Percentiles rank a stretch among this genome's conserved stretches.
phyloP scores from a whole-genome alignment of 106 monocot species.

The Agapanthus africanus region DNA sequence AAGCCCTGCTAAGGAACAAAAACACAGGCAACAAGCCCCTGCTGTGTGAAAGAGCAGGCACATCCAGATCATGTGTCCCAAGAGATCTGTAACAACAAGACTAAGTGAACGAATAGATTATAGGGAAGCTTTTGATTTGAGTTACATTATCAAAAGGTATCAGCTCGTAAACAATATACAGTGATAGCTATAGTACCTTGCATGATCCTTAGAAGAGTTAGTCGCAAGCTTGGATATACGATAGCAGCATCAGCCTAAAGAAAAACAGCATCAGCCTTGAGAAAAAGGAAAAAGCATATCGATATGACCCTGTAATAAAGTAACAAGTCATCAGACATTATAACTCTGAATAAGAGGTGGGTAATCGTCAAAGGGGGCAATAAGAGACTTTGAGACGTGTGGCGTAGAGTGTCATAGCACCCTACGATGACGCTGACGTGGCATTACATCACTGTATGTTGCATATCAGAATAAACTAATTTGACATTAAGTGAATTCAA shows the following conservation, averaged over 20 bases:
- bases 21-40: conserved; percentile 88
- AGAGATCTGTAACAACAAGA: too few relatives aligned
- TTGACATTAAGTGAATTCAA: too few relatives aligned
- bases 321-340: background rate
- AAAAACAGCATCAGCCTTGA: too few relatives aligned
- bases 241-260: conserved; percentile 68
- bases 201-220: conserved; percentile 66
- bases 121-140: background rate
- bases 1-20: too few relatives aligned
- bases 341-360: too few relatives aligned
- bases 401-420: too few relatives aligned
- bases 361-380: too few relatives aligned
- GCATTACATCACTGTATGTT: too few relatives aligned
- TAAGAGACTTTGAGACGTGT: too few relatives aligned
- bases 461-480: too few relatives aligned
- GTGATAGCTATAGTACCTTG: conserved; percentile 34
- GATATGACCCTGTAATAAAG: background rate
- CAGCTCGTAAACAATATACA: background rate
- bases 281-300: background rate
- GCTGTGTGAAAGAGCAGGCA: conserved; percentile 79
- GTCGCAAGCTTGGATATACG: conserved; percentile 53
- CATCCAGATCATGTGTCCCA: conserved; percentile 81
- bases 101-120: too few relatives aligned
- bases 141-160: background rate
- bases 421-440: too few relatives aligned